A percentile compares a stretch with the other conserved stretches of the same genome.
phyloP scores from a whole-genome alignment of 768 basidiomycete species.

The Rhodotorula toruloides region DNA sequence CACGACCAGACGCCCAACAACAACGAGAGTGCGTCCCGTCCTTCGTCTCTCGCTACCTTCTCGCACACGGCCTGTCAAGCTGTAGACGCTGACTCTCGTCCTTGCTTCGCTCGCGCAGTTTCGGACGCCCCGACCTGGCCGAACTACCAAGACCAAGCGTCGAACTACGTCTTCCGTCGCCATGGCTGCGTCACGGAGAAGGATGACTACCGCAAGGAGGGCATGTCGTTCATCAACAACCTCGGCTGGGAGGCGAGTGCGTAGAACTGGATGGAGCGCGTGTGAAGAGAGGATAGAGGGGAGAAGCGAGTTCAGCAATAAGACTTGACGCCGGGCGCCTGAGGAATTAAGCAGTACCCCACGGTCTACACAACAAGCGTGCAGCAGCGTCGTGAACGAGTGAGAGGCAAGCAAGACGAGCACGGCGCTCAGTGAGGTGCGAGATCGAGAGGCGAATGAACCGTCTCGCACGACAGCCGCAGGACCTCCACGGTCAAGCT shows the following conservation, averaged over 20 bases:
- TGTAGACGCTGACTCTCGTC: background rate
- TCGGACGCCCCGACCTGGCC: constrained; percentile 24
- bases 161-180: constrained; percentile 19
- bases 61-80: background rate
- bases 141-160: constrained; percentile 8
- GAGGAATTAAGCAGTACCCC: too few species aligned
- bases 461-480: too few species aligned
- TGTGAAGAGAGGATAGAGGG: background rate
- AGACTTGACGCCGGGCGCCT: too few species aligned
- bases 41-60: background rate
- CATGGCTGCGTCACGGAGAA: constrained; percentile 15
- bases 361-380: too few species aligned
- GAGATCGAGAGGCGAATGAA: too few species aligned
- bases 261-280: too few species aligned
- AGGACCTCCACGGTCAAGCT: too few species aligned
- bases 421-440: too few species aligned
- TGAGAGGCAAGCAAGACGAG: too few species aligned
- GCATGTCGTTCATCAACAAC: constrained; percentile 5
- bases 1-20: constrained; percentile 32
- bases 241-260: constrained; percentile 1
- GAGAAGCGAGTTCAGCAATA: too few species aligned
- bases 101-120: constrained; percentile 1
- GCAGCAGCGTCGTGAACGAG: too few species aligned
- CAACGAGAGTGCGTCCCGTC: constrained; percentile 1
- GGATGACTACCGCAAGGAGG: constrained; percentile 19